Percentiles rank a stretch among this genome's conserved stretches.
Conservation (phyloP, 352 stramenopile species). For the Pythium oligandrum region DNA sequence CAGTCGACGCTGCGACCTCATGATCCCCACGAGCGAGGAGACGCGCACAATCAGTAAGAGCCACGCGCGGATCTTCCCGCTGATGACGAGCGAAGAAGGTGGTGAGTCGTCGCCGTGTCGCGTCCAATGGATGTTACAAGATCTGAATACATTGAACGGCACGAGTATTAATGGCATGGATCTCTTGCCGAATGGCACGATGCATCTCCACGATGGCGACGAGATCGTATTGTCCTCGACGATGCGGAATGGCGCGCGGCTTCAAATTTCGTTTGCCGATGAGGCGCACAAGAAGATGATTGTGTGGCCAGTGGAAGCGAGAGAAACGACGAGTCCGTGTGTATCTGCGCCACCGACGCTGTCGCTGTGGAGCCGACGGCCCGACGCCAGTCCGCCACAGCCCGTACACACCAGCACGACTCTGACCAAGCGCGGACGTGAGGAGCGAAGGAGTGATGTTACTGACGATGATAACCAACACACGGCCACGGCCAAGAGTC, state of each 20-base stretch:
- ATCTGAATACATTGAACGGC: conserved; percentile 77
- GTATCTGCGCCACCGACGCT: too few relatives aligned
- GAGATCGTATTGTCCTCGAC: conserved; percentile 61
- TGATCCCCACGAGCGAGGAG: conserved; percentile 62
- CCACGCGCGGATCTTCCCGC: conserved; percentile 55
- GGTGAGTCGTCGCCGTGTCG: neutral
- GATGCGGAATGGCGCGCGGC: conserved; percentile 55
- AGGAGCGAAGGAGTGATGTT: too few relatives aligned
- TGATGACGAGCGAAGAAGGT: neutral
- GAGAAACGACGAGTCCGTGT: too few relatives aligned
- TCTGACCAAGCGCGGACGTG: too few relatives aligned
- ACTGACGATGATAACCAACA: neutral
- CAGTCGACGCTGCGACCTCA: conserved; percentile 62
- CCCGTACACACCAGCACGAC: too few relatives aligned
- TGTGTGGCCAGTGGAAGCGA: too few relatives aligned
- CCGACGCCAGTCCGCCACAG: too few relatives aligned
- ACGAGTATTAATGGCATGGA: conserved; percentile 73
- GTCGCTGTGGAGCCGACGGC: too few relatives aligned
- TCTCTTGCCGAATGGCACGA: conserved; percentile 39
- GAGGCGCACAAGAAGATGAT: conserved; percentile 10
- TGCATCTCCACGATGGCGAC: conserved; percentile 63
- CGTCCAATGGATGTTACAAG: conserved; percentile 66
- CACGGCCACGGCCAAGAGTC: neutral
- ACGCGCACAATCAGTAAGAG: conserved; percentile 76
- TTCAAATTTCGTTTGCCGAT: conserved; percentile 46